A percentile compares a stretch with the other conserved stretches of the same genome.
phyloP scores from a whole-genome alignment of 306 rosid species.

The Lotus japonicus region DNA sequence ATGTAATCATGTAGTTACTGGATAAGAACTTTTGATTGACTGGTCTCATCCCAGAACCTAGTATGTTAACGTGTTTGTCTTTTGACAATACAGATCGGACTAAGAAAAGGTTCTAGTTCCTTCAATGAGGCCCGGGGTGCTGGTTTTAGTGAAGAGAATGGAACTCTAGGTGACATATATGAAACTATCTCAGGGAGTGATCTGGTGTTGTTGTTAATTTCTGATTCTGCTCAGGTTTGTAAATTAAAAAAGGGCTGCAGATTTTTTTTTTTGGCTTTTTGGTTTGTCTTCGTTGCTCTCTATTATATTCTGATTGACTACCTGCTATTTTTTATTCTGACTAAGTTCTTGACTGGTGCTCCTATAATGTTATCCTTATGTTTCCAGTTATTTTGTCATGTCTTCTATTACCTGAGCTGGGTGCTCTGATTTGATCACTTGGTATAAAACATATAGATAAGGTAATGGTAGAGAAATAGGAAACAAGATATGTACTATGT shows the following conservation, averaged over 20 bases:
- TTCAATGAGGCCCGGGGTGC: constrained; percentile 82
- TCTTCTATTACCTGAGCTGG: background rate
- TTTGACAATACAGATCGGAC: constrained; percentile 60
- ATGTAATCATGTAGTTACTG: background rate
- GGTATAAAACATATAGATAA: background rate
- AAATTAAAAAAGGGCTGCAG: background rate
- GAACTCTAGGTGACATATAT: constrained; percentile 90
- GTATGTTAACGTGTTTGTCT: background rate
- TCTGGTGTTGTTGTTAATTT: constrained; percentile 85
- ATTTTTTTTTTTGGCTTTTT: background rate
- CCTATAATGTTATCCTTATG: background rate
- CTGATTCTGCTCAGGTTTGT: constrained; percentile 95
- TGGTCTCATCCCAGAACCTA: background rate
- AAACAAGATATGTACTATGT: background rate
- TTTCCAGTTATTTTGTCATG: background rate
- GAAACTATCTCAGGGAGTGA: constrained; percentile 84
- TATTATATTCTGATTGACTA: background rate
- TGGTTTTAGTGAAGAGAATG: constrained; percentile 88
- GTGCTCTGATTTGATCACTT: background rate
- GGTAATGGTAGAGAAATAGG: background rate
- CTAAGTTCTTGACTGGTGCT: background rate
- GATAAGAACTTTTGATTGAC: background rate
- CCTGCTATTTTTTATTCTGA: background rate
- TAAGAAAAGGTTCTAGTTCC: constrained; percentile 91
- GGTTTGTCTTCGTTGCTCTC: background rate